A percentile compares a stretch with the other conserved stretches of the same genome.
Evolutionary conservation across 2,329 filamentous ascomycete genomes (phyloP).

Genomic region (Periconia sp.): DNA sequence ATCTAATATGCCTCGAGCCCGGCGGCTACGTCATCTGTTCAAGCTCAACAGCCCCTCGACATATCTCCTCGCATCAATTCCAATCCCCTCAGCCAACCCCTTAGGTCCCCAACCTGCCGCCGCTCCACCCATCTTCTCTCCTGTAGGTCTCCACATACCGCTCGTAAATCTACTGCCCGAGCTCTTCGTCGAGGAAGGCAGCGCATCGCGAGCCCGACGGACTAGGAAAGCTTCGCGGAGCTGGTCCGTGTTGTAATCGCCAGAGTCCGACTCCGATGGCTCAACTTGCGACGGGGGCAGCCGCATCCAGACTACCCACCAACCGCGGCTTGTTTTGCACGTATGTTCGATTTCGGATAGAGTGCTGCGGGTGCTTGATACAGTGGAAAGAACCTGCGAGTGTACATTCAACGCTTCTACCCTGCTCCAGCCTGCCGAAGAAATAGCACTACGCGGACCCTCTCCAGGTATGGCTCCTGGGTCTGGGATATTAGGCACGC

Average conservation of each 20-base stretch:
- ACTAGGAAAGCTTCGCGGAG: constrained; percentile 53
- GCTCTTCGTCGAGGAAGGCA: constrained; percentile 20
- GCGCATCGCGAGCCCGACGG: constrained; percentile 45
- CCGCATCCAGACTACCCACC: constrained; percentile 72
- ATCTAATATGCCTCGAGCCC: background rate
- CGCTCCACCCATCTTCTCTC: constrained; percentile 43
- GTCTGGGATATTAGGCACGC: constrained; percentile 68
- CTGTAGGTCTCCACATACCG: constrained; percentile 40
- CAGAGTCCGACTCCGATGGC: constrained; percentile 9
- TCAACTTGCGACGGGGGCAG: constrained; percentile 44
- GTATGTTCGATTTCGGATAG: constrained; percentile 62
- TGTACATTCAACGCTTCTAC: constrained; percentile 68
- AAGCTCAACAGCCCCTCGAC: constrained; percentile 74
- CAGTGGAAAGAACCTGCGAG: constrained; percentile 63
- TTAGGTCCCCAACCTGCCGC: constrained; percentile 62
- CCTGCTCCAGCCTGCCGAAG: constrained; percentile 53
- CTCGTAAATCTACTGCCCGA: constrained; percentile 34
- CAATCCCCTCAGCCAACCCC: constrained; percentile 73
- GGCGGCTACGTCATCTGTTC: constrained; percentile 47
- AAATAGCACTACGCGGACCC: constrained; percentile 31
- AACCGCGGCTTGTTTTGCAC: constrained; percentile 67
- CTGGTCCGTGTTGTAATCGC: constrained; percentile 33
- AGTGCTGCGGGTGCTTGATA: constrained; percentile 55
- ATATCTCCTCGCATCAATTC: constrained; percentile 76
- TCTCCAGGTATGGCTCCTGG: constrained; percentile 53